Evolutionary conservation across 2,329 filamentous ascomycete species (phyloP).

Genomic region (Macrophomina phaseolina): DNA sequence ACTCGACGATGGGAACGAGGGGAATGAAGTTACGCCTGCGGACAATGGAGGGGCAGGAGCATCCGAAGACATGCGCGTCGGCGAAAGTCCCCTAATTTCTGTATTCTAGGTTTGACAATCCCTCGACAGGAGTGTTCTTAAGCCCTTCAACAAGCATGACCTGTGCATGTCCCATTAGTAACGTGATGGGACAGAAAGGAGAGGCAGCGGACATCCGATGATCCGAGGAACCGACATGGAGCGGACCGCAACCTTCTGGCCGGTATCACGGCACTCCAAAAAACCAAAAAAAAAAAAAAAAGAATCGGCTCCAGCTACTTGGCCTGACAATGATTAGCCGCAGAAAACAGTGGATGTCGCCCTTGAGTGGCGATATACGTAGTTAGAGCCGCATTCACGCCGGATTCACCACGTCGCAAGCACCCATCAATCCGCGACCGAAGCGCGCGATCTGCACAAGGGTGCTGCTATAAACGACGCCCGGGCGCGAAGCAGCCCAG

Average conservation of each 20-base stretch:
- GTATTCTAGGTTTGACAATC: too few relatives aligned
- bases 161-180: too few relatives aligned
- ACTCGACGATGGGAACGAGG: neutral
- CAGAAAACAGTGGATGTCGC: neutral
- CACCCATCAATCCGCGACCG: constrained; percentile 20
- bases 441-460: constrained; percentile 17
- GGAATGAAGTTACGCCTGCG: neutral
- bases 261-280: neutral
- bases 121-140: too few relatives aligned
- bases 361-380: neutral
- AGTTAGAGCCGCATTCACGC: neutral
- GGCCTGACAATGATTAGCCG: neutral
- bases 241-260: neutral
- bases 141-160: too few relatives aligned
- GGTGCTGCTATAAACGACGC: constrained; percentile 3
- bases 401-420: constrained; percentile 1
- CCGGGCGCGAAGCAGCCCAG: neutral
- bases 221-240: neutral
- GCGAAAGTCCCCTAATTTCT: neutral
- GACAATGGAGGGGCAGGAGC: neutral
- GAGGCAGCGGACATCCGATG: neutral
- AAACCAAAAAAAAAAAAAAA: too few relatives aligned
- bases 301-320: neutral
- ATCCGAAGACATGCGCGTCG: neutral
- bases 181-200: too few relatives aligned